These are phyloP conservation scores for Thelonectria blattea DNA, from an alignment of 2,329 filamentous ascomycete genomes.

Conservation along the genomic window DNA sequence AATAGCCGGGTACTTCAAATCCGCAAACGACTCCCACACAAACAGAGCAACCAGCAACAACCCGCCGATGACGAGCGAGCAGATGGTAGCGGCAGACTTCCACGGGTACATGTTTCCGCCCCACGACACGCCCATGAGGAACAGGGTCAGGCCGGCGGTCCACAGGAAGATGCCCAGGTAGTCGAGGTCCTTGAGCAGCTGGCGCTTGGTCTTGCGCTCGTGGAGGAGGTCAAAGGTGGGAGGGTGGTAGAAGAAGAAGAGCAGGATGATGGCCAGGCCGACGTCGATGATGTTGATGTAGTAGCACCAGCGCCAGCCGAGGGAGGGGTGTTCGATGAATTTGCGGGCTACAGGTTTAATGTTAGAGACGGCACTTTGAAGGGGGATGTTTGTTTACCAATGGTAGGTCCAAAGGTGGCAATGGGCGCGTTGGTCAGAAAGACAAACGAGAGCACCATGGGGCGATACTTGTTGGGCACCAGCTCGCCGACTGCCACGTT, in stretches of 20 bases:
- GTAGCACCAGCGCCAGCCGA: conserved; percentile 50
- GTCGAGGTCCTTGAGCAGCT: conserved; percentile 46
- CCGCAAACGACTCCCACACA: conserved; percentile 44
- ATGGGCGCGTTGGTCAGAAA: conserved; percentile 45
- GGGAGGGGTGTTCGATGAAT: conserved; percentile 42
- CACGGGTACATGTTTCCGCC: conserved; percentile 51
- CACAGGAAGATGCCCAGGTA: conserved; percentile 54
- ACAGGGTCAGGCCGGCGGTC: conserved; percentile 50
- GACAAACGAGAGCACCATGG: conserved; percentile 42
- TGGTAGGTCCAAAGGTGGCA: conserved; percentile 44
- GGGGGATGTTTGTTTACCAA: too few species aligned
- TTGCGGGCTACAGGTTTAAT: conserved; percentile 41
- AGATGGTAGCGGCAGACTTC: conserved; percentile 48
- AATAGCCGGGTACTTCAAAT: conserved; percentile 45
- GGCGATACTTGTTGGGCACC: conserved; percentile 51
- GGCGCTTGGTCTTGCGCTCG: conserved; percentile 44
- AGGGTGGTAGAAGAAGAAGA: conserved; percentile 50
- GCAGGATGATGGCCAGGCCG: conserved; percentile 42
- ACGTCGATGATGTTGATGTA: conserved; percentile 49
- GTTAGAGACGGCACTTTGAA: too few species aligned
- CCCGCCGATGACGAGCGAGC: conserved; percentile 45
- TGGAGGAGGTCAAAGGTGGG: conserved; percentile 49
- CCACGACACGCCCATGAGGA: conserved; percentile 55
- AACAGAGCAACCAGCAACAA: conserved; percentile 44
- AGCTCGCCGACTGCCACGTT: conserved; percentile 48